Percentiles rank a stretch among this genome's conserved stretches.
Conservation (phyloP, 495 filamentous ascomycete genomes). For the Coniosporium apollinis region DNA sequence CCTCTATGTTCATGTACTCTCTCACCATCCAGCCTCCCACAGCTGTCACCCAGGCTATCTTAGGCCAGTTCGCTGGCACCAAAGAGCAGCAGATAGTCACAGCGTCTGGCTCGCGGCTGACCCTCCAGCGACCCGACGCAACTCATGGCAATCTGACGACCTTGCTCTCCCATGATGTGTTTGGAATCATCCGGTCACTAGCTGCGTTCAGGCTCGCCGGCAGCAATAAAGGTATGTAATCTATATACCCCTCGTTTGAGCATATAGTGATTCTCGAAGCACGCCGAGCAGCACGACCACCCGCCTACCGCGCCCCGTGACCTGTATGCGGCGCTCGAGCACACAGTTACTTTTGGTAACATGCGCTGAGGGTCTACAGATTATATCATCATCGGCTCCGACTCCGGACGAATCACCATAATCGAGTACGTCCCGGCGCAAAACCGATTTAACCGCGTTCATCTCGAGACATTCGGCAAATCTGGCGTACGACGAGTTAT, state of each 20-base stretch:
- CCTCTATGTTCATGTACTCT: slow-evolving; percentile 95
- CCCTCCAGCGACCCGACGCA: slow-evolving; percentile 73
- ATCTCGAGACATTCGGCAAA: slow-evolving; percentile 95
- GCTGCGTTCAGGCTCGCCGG: slow-evolving; percentile 82
- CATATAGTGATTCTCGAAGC: slow-evolving; percentile 91
- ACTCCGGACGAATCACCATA: slow-evolving; percentile 87
- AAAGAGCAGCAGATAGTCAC: slow-evolving; percentile 96
- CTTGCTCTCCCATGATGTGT: slow-evolving; percentile 78
- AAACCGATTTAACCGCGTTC: slow-evolving; percentile 76
- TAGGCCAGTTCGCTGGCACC: slow-evolving; percentile 85
- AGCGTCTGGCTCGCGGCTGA: slow-evolving; percentile 76
- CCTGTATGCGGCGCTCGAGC: not conserved
- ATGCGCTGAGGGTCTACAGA: slow-evolving; percentile 57
- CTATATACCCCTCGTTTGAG: slow-evolving; percentile 51
- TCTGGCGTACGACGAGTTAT: slow-evolving; percentile 89
- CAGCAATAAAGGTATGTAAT: slow-evolving; percentile 76
- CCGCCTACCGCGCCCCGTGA: slow-evolving; percentile 3
- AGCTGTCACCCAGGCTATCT: slow-evolving; percentile 71
- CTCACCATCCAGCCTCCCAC: slow-evolving; percentile 85
- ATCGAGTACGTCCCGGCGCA: slow-evolving; percentile 79
- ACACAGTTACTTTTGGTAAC: slow-evolving; percentile 21
- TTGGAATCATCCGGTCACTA: slow-evolving; percentile 81
- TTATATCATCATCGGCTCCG: slow-evolving; percentile 88
- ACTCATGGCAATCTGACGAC: slow-evolving; percentile 70
- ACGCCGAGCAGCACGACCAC: slow-evolving; percentile 33